Percentiles rank a stretch among this genome's conserved stretches.
These are phyloP conservation scores for Pistacia vera DNA, from an alignment of 345 rosid genomes.

Conservation along the genomic window DNA sequence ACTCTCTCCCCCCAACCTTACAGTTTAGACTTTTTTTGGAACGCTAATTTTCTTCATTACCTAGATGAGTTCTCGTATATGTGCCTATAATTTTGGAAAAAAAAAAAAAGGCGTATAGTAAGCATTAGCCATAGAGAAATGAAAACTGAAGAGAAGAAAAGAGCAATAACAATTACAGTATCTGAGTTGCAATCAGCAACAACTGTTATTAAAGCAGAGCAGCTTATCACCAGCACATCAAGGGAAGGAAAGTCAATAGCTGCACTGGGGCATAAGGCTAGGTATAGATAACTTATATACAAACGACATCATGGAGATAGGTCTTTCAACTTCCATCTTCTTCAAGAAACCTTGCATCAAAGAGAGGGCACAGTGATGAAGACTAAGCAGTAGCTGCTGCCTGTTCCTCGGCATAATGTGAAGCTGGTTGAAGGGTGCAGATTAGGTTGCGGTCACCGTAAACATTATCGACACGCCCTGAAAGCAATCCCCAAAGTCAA, in stretches of 20 bases:
- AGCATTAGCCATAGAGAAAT: not conserved
- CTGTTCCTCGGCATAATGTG: conserved; percentile 68
- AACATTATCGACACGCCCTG: conserved; percentile 97
- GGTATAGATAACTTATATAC: conserved; percentile 34
- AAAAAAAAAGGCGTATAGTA: too few relatives aligned
- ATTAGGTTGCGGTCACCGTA: conserved; percentile 96
- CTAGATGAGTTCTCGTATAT: too few relatives aligned
- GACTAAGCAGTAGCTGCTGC: conserved; percentile 82
- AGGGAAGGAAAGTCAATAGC: conserved; percentile 30
- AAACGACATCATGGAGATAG: conserved; percentile 17
- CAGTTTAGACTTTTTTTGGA: too few relatives aligned
- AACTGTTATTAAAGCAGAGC: conserved; percentile 16
- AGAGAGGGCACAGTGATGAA: not conserved
- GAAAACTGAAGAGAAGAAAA: not conserved
- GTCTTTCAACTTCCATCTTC: conserved; percentile 1
- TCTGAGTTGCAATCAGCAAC: conserved; percentile 24
- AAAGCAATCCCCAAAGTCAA: not conserved
- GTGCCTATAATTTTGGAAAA: too few relatives aligned
- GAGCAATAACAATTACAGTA: conserved; percentile 5
- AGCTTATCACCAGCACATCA: conserved; percentile 26
- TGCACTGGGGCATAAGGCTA: conserved; percentile 21
- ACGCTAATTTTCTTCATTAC: too few relatives aligned
- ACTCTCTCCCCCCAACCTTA: too few relatives aligned
- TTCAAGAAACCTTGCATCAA: conserved; percentile 21
- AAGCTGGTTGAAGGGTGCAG: conserved; percentile 82